phyloP scores from a whole-genome alignment of 2,329 filamentous ascomycete genomes.

The Alternaria sp. region DNA sequence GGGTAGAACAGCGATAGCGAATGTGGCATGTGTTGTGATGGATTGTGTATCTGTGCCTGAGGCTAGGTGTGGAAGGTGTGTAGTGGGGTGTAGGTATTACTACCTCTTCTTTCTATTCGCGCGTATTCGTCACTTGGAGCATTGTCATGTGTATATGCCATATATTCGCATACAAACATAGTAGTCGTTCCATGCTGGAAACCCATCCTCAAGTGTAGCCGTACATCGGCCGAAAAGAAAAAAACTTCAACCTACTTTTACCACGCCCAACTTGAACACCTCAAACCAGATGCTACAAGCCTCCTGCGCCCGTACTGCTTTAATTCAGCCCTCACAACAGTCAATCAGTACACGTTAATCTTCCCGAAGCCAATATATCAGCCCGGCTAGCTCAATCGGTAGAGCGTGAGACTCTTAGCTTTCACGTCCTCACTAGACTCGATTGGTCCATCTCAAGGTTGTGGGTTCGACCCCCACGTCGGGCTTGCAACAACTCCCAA shows the following conservation, averaged over 20 bases:
- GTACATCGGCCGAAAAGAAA: not conserved
- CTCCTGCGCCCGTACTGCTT: not conserved
- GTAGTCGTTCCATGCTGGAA: not conserved
- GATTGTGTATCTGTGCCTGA: not conserved
- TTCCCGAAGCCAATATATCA: not conserved
- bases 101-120: no score
- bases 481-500: no score
- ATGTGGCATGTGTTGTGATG: not conserved
- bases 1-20: not conserved
- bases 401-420: conserved; percentile 51
- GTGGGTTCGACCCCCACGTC: not conserved
- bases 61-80: not conserved
- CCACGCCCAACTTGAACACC: not conserved
- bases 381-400: conserved; percentile 42
- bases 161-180: not conserved
- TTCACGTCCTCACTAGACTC: conserved; percentile 2
- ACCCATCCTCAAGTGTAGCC: not conserved
- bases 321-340: not conserved
- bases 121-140: not conserved
- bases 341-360: not conserved
- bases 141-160: not conserved
- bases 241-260: not conserved
- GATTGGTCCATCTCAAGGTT: conserved; percentile 2
- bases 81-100: not conserved
- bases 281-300: not conserved